Evolutionary conservation across 192 early-diverging fungal species (phyloP).

Genomic region (Coemansia sp.): DNA sequence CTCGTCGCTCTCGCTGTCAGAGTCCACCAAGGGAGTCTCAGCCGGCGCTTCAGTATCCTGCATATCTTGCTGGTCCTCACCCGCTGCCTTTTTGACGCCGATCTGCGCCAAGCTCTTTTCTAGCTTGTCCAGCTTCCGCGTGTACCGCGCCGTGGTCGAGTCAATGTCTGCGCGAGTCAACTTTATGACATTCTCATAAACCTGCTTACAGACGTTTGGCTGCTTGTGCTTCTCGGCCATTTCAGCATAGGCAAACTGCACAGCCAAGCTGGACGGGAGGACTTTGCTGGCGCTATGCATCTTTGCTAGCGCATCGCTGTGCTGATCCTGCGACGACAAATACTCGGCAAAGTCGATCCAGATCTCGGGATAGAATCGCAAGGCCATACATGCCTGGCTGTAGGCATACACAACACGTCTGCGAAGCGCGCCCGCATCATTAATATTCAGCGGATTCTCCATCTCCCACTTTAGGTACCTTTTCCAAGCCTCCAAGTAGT

Average conservation of each 20-base stretch:
- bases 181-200: conserved; percentile 58
- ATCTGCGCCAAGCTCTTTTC: conserved; percentile 39
- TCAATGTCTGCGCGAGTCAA: conserved; percentile 28
- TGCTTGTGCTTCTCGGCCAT: conserved; percentile 67
- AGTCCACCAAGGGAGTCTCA: conserved; percentile 10
- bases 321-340: conserved; percentile 21
- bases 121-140: conserved; percentile 30
- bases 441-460: conserved; percentile 81
- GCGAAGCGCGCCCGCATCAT: conserved; percentile 53
- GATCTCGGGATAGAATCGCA: conserved; percentile 87
- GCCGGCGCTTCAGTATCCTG: conserved; percentile 8
- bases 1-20: conserved; percentile 53
- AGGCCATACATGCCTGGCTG: conserved; percentile 79
- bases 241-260: conserved; percentile 77
- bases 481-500: conserved; percentile 76
- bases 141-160: conserved; percentile 16
- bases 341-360: conserved; percentile 66
- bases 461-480: conserved; percentile 90
- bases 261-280: conserved; percentile 59
- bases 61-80: conserved; percentile 14
- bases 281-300: conserved; percentile 33
- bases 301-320: conserved; percentile 35
- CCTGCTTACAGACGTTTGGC: conserved; percentile 56
- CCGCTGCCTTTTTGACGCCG: neutral
- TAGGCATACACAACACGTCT: conserved; percentile 84